Conservation (phyloP, 2,329 filamentous ascomycete species). For the Cladosporium colombiae region DNA sequence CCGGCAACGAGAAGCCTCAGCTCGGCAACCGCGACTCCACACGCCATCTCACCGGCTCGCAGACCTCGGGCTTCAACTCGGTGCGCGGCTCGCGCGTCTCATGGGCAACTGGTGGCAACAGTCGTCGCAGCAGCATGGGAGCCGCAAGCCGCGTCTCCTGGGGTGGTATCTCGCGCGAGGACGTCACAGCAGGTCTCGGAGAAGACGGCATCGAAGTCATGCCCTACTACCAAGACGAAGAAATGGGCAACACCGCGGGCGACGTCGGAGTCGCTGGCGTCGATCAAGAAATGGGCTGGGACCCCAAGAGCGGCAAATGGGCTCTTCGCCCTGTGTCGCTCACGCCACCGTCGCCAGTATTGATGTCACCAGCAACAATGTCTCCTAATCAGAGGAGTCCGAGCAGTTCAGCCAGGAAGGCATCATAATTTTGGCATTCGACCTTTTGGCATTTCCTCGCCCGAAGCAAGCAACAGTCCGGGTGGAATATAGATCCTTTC, state of each 20-base stretch:
- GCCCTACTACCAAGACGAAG: slow-evolving; percentile 29
- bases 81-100: slow-evolving; percentile 21
- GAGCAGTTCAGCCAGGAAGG: background rate
- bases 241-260: slow-evolving; percentile 5
- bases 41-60: slow-evolving; percentile 27
- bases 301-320: slow-evolving; percentile 33
- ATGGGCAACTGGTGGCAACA: slow-evolving; percentile 16
- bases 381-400: background rate
- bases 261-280: slow-evolving; percentile 24
- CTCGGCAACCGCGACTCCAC: slow-evolving; percentile 28
- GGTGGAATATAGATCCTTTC: background rate
- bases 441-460: background rate
- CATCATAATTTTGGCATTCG: background rate
- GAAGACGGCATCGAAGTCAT: slow-evolving; percentile 33
- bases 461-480: slow-evolving; percentile 9
- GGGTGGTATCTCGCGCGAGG: slow-evolving; percentile 31
- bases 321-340: slow-evolving; percentile 29
- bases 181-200: slow-evolving; percentile 27
- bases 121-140: slow-evolving; percentile 17
- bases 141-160: slow-evolving; percentile 29
- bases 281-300: slow-evolving; percentile 34
- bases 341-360: background rate
- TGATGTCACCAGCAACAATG: background rate
- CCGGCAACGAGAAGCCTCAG: slow-evolving; percentile 32
- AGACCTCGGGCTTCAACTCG: slow-evolving; percentile 21